A percentile compares a stretch with the other conserved stretches of the same genome.
Conservation (phyloP, 2,329 filamentous ascomycete species). For the Beauveria scarabaeidicola region DNA sequence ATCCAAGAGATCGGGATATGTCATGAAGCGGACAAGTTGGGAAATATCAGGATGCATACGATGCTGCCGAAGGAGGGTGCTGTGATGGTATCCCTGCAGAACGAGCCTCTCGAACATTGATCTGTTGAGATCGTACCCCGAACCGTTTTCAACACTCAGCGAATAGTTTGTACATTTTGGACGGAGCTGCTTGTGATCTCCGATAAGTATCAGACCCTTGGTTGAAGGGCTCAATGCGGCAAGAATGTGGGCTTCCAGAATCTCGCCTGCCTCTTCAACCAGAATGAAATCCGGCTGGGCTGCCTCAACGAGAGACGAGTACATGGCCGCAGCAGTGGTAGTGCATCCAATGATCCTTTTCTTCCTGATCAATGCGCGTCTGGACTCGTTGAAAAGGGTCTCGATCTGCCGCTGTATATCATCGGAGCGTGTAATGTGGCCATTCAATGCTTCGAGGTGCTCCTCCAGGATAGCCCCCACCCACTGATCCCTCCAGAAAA, state of each 20-base stretch:
- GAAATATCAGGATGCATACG: slow-evolving; percentile 64
- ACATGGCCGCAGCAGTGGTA: slow-evolving; percentile 60
- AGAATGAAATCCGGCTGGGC: slow-evolving; percentile 52
- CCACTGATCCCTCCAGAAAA: slow-evolving; percentile 34
- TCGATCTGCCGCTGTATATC: neutral
- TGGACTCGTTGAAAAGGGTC: slow-evolving; percentile 8
- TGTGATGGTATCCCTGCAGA: slow-evolving; percentile 41
- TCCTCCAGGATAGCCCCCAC: slow-evolving; percentile 39
- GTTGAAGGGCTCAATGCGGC: slow-evolving; percentile 47
- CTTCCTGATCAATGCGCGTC: slow-evolving; percentile 34
- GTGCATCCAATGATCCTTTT: slow-evolving; percentile 62
- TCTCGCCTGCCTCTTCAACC: slow-evolving; percentile 67
- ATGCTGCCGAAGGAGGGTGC: slow-evolving; percentile 52
- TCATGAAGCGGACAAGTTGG: slow-evolving; percentile 43
- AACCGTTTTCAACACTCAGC: slow-evolving; percentile 53
- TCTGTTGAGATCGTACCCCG: slow-evolving; percentile 57
- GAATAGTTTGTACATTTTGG: slow-evolving; percentile 56
- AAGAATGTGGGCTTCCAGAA: slow-evolving; percentile 56
- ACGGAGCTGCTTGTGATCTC: slow-evolving; percentile 64
- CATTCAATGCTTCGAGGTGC: slow-evolving; percentile 31
- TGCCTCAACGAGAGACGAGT: slow-evolving; percentile 43
- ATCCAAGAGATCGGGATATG: slow-evolving; percentile 55
- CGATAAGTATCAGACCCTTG: slow-evolving; percentile 60
- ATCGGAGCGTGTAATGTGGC: slow-evolving; percentile 33
- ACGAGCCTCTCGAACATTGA: slow-evolving; percentile 65